Base-by-base conservation (phyloP, 805 yeast genomes). In the Myxozyma sirexii region DNA sequence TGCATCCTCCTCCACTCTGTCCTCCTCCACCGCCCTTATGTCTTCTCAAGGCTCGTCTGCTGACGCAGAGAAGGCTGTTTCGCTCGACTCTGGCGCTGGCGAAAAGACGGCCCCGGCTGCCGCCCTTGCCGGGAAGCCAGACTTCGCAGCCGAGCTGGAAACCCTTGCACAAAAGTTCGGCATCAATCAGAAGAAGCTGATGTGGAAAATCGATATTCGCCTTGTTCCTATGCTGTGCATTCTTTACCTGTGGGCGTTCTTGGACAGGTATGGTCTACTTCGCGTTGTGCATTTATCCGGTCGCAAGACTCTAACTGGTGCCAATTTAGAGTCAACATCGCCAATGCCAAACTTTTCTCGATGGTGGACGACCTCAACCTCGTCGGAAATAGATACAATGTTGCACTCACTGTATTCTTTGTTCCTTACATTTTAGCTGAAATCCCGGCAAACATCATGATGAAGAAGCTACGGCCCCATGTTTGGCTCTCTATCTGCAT, bases 271-370 rank as follows among this genome's bases (percentile, higher is more conserved):
- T 15, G 44, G 21, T 15, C n/a, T 21, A 23, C 35, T 29, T 24
- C 15, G 37, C 24, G 7, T 35, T 5, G n/a, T 13, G 17, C 31
- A 21, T 8, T 26, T 17, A 13, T 17, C 15, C 12, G 24, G 15
- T 23, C 21, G 35, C 27, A 21, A 21, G 37, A 21, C 24, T 5
- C 21, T 27, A 7, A 5, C 10, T 26, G 4, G 8, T 29, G 3
- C 41, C 13, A 8, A 15, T 38, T 13, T 37, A 60, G 67, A 72
- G 92, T 88, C 59, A 89, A 89, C 71, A 87, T 89, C 62, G 84
- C 92, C 31, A 88, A 89, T 72, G 96, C 96, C 6, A 84, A 84
- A 60, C 81, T 86, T 56, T 88, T 87, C 69, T 90, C 90, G 12
- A 76, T 89, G 77, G 78, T 78, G 21, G 72, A 68, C 0, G 87